Evolutionary conservation across 176 grass and related monocot species (phyloP).

Genomic region (Zea luxurians): DNA sequence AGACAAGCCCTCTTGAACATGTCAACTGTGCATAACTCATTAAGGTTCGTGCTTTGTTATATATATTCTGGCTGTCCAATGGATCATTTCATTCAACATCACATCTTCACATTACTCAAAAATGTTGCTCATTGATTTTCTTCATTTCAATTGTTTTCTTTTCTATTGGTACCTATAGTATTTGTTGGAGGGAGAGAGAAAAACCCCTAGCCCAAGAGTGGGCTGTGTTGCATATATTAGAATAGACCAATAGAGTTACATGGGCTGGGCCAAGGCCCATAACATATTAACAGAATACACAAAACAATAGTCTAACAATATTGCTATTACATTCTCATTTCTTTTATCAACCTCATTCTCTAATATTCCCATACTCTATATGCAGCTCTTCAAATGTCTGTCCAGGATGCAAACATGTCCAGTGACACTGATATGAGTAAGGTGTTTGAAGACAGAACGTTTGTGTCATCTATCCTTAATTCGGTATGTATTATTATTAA

Average conservation of each 20-base stretch:
- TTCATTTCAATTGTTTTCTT: neutral
- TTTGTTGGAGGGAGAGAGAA: too few relatives aligned
- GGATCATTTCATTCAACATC: neutral
- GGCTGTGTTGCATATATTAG: too few relatives aligned
- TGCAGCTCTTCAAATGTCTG: slow-evolving; percentile 98
- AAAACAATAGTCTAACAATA: too few relatives aligned
- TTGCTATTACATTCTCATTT: neutral
- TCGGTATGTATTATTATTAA: slow-evolving; percentile 50
- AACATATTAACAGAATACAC: too few relatives aligned
- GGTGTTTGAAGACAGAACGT: slow-evolving; percentile 88
- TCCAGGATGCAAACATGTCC: slow-evolving; percentile 58
- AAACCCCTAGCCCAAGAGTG: too few relatives aligned
- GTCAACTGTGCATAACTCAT: slow-evolving; percentile 1
- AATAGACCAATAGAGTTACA: too few relatives aligned
- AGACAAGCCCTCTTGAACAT: neutral
- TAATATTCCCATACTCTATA: slow-evolving; percentile 18
- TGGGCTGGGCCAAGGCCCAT: too few relatives aligned
- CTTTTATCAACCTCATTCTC: neutral
- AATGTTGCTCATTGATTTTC: neutral
- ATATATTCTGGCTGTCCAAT: neutral
- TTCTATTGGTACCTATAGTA: neutral
- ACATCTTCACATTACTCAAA: slow-evolving; percentile 3
- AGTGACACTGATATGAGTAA: slow-evolving; percentile 82
- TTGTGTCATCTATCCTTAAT: slow-evolving; percentile 94
- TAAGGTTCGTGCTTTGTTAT: too few relatives aligned